Percentiles rank a stretch among this genome's conserved stretches.
Conservation (phyloP, 306 rosid species). For the Ammopiptanthus mongolicus region DNA sequence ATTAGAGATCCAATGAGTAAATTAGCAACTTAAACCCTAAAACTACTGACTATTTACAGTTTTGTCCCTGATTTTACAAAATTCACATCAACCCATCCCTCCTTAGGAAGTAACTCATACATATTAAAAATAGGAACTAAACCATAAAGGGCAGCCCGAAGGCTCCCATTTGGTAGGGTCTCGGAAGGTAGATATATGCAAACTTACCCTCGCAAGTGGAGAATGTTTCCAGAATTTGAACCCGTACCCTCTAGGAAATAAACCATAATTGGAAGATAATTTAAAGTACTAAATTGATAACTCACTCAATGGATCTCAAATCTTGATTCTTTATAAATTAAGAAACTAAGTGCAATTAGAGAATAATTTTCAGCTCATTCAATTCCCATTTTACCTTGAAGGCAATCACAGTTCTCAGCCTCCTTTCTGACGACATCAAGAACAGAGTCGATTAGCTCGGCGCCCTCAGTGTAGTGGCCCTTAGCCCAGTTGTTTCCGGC, state of each 20-base stretch:
- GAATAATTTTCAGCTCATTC: background rate
- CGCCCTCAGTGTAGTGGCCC: slow-evolving; percentile 58
- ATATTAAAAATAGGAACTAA: background rate
- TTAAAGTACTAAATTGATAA: background rate
- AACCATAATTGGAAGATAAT: too few species aligned
- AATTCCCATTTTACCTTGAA: slow-evolving; percentile 33
- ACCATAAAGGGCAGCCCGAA: too few species aligned
- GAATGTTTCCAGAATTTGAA: too few species aligned
- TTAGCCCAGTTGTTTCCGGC: slow-evolving; percentile 67
- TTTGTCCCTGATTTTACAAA: background rate
- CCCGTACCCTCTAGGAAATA: too few species aligned
- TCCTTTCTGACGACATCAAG: slow-evolving; percentile 57
- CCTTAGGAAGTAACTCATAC: background rate
- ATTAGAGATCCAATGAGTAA: background rate
- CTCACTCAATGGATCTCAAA: background rate
- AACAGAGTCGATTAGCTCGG: slow-evolving; percentile 53
- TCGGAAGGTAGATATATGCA: too few species aligned
- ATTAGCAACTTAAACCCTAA: background rate
- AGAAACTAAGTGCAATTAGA: background rate
- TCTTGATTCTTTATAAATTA: background rate
- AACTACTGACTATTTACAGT: background rate
- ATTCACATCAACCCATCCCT: background rate
- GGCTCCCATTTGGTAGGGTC: too few species aligned
- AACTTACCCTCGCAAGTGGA: too few species aligned
- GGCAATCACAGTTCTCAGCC: slow-evolving; percentile 58